These are phyloP conservation scores for Schizochytrium sp. DNA, from an alignment of 108 stramenopile genomes.

Conservation along the genomic window DNA sequence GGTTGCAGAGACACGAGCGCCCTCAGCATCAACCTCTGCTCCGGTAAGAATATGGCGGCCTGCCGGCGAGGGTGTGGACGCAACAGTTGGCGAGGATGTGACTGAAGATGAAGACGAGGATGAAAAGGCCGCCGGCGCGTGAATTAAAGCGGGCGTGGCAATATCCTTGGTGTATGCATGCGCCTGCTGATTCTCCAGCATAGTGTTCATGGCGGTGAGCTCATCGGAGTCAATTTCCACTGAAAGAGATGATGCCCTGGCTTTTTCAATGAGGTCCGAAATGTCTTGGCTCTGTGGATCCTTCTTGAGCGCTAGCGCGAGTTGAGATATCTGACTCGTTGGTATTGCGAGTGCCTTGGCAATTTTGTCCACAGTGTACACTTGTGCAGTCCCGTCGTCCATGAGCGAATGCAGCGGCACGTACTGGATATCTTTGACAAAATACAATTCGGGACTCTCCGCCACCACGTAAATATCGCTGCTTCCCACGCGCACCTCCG, in stretches of 20 bases:
- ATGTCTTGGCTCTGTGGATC: not conserved
- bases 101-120: not conserved
- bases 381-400: not conserved
- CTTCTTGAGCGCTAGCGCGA: not conserved
- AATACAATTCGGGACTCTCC: conserved; percentile 16
- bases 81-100: not conserved
- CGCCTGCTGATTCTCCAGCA: conserved; percentile 36
- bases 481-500: conserved; percentile 28
- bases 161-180: not conserved
- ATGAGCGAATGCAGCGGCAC: not conserved
- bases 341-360: not conserved
- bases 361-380: not conserved
- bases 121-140: not conserved
- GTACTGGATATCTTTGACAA: conserved; percentile 15
- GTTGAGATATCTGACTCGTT: not conserved
- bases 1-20: too few relatives aligned
- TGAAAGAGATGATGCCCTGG: not conserved
- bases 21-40: not conserved
- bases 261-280: not conserved
- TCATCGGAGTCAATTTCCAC: not conserved
- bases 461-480: conserved; percentile 16
- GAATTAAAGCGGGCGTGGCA: not conserved
- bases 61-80: not conserved
- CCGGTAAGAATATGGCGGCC: not conserved
- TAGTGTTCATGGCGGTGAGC: not conserved